Conservation (phyloP, 768 basidiomycete genomes). For the Suillus paluster region DNA sequence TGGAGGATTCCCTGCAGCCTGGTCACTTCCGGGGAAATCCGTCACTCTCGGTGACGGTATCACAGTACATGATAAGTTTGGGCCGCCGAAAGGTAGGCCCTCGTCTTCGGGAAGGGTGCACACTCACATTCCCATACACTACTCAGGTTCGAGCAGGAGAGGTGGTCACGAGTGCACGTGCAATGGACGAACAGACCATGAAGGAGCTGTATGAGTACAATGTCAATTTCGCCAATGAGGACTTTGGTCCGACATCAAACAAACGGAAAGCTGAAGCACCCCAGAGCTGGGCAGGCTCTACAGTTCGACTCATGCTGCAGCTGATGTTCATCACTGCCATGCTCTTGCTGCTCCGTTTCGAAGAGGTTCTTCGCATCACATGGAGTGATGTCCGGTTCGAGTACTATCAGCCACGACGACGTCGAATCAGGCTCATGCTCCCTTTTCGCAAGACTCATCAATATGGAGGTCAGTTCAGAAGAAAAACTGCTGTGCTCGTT, state of each 20-base stretch:
- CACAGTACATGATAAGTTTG: constrained; percentile 30
- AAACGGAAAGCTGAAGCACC: too few species aligned
- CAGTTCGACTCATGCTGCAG: constrained; percentile 25
- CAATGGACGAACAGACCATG: constrained; percentile 24
- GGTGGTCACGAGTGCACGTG: constrained; percentile 26
- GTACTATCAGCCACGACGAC: background rate
- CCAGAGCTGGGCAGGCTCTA: constrained; percentile 20
- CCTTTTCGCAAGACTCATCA: constrained; percentile 9
- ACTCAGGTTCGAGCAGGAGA: constrained; percentile 23
- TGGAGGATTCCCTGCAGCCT: constrained; percentile 2
- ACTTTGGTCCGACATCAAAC: background rate
- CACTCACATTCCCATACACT: too few species aligned
- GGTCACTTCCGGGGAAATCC: background rate
- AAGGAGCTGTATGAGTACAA: constrained; percentile 19
- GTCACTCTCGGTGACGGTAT: constrained; percentile 17
- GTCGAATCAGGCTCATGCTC: background rate
- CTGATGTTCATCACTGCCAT: constrained; percentile 11
- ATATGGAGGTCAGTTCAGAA: too few species aligned
- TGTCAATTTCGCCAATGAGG: background rate
- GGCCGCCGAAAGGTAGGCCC: constrained; percentile 23
- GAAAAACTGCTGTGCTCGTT: too few species aligned
- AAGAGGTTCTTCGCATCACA: constrained; percentile 25
- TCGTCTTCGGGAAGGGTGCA: too few species aligned
- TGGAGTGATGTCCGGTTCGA: constrained; percentile 18
- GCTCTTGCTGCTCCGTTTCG: constrained; percentile 26